phyloP scores from a whole-genome alignment of 106 monocot species.

The Dendrobium nobile region DNA sequence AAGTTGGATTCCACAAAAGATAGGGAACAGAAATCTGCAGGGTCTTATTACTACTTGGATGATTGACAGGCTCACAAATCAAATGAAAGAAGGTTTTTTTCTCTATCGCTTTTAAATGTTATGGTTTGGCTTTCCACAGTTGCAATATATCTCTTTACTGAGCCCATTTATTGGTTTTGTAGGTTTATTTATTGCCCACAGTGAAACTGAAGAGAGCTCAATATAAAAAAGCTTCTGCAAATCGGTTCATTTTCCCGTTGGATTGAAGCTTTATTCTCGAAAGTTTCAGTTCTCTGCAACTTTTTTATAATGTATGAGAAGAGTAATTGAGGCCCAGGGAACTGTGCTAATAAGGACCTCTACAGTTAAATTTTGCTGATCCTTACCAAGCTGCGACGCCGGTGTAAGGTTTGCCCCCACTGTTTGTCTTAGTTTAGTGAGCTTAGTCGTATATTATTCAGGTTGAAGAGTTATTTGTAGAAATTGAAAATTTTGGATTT shows the following conservation, averaged over 20 bases:
- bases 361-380: no score
- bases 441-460: neutral
- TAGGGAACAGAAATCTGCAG: constrained; percentile 87
- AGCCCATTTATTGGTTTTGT: neutral
- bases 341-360: no score
- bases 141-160: neutral
- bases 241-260: no score
- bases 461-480: neutral
- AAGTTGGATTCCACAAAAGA: constrained; percentile 93
- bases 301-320: no score
- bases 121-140: neutral
- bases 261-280: no score
- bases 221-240: neutral
- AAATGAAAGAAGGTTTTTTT: neutral
- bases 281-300: no score
- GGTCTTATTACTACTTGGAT: constrained; percentile 95
- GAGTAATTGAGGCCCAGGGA: no score
- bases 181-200: neutral
- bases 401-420: neutral
- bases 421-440: neutral
- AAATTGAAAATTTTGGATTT: neutral
- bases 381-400: neutral
- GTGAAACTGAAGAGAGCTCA: neutral
- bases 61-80: constrained; percentile 29
- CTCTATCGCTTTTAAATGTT: neutral